Percentiles rank a stretch among this genome's conserved stretches.
These are phyloP conservation scores for Flaveria sonorensis DNA, from an alignment of 129 eudicot genomes.

Conservation along the genomic window DNA sequence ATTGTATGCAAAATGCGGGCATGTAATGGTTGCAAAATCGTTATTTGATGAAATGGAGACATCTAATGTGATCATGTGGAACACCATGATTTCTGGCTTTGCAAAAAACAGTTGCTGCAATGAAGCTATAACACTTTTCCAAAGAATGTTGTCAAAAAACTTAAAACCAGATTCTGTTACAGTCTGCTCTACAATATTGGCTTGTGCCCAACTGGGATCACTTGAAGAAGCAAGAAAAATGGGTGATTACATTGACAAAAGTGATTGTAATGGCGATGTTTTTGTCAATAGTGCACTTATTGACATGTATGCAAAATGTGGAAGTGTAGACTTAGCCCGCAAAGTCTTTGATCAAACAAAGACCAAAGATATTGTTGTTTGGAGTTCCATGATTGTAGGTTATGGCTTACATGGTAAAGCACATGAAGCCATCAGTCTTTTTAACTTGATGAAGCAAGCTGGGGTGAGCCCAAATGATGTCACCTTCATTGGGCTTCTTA, in stretches of 20 bases:
- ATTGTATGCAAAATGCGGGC: slow-evolving; percentile 73
- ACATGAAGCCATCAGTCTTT: slow-evolving; percentile 64
- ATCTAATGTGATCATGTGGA: slow-evolving; percentile 65
- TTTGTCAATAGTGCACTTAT: slow-evolving; percentile 67
- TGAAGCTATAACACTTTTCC: slow-evolving; percentile 62
- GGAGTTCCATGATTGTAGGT: slow-evolving; percentile 91
- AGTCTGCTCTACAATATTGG: slow-evolving; percentile 54
- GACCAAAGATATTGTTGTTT: slow-evolving; percentile 65
- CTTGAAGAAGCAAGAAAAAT: slow-evolving; percentile 66
- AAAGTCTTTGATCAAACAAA: slow-evolving; percentile 45
- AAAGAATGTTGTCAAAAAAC: slow-evolving; percentile 48
- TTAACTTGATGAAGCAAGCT: slow-evolving; percentile 49
- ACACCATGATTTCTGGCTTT: slow-evolving; percentile 84
- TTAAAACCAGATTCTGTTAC: slow-evolving; percentile 65
- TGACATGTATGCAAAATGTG: slow-evolving; percentile 90
- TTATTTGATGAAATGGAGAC: slow-evolving; percentile 63
- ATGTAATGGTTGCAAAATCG: slow-evolving; percentile 53
- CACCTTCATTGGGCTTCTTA: slow-evolving; percentile 76
- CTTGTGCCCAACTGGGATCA: slow-evolving; percentile 74
- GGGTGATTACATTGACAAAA: slow-evolving; percentile 44
- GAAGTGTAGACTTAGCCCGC: slow-evolving; percentile 70
- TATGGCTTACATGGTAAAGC: slow-evolving; percentile 75
- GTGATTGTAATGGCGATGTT: slow-evolving; percentile 38
- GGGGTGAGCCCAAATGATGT: slow-evolving; percentile 64
- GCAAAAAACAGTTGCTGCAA: slow-evolving; percentile 61